phyloP scores from a whole-genome alignment of 495 filamentous ascomycete genomes.

The Daldinia childiae region DNA sequence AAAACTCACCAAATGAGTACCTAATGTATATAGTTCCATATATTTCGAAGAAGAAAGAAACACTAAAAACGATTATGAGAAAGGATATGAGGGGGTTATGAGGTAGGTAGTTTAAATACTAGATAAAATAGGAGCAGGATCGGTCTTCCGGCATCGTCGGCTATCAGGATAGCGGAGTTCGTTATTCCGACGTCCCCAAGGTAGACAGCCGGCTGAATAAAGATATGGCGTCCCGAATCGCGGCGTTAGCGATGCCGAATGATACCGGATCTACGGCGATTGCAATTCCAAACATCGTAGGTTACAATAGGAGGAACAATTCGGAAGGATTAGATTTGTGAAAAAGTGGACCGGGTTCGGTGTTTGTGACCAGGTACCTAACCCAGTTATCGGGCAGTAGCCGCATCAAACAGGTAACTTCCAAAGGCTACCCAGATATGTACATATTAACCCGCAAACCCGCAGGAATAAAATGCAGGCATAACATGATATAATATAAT shows the following conservation, averaged over 20 bases:
- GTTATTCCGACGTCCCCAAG: conserved; percentile 18
- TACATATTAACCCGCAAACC: not conserved
- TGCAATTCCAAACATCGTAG: conserved; percentile 12
- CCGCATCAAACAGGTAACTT: not conserved
- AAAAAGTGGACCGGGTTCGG: conserved; percentile 14
- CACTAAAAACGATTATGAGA: not conserved
- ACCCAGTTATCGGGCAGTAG: not conserved
- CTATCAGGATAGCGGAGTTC: conserved; percentile 3
- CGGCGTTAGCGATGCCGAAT: conserved; percentile 40
- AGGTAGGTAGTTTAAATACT: not conserved
- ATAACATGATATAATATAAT: not conserved
- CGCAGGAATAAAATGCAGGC: not conserved
- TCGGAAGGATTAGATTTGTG: not conserved
- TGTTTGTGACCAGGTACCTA: conserved; percentile 22
- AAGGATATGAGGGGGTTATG: not conserved
- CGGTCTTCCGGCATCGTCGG: conserved; percentile 29
- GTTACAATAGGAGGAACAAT: too few relatives aligned
- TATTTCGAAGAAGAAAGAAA: not conserved
- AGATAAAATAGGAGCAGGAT: not conserved
- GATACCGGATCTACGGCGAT: conserved; percentile 31
- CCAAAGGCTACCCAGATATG: not conserved
- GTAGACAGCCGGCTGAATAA: conserved; percentile 10
- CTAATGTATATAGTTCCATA: not conserved
- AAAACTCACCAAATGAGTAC: not conserved
- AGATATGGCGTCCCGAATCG: conserved; percentile 17